phyloP scores from a whole-genome alignment of 2,329 filamentous ascomycete species.

The Hymenoscyphus fructigenus region DNA sequence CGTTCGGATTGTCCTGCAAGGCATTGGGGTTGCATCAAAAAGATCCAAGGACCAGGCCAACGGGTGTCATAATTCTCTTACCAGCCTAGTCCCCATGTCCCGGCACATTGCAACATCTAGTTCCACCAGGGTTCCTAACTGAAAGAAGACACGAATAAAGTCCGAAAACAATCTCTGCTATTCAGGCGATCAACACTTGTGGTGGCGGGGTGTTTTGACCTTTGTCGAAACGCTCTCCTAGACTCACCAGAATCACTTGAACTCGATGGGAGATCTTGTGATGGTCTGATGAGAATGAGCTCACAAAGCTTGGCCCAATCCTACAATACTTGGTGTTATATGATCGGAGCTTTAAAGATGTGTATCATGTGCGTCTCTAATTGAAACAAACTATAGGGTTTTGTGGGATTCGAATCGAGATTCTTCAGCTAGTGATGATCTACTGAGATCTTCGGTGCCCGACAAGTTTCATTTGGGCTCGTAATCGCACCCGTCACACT shows the following conservation, averaged over 20 bases:
- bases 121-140: background rate
- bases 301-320: background rate
- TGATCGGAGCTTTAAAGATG: background rate
- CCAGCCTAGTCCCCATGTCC: background rate
- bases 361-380: background rate
- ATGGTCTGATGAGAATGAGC: background rate
- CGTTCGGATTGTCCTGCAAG: background rate
- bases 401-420: background rate
- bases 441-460: background rate
- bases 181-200: background rate
- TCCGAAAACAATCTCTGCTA: background rate
- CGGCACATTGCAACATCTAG: background rate
- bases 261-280: background rate
- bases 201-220: background rate
- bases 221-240: background rate
- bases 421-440: background rate
- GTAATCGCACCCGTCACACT: background rate
- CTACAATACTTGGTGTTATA: background rate
- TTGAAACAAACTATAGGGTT: background rate
- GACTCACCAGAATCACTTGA: background rate
- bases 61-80: conserved; percentile 4
- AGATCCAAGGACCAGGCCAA: conserved; percentile 5
- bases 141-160: background rate
- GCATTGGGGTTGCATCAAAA: conserved; percentile 1
- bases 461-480: background rate